Base-by-base conservation (phyloP, 768 basidiomycete genomes). In the Leccinum disarticulatum region DNA sequence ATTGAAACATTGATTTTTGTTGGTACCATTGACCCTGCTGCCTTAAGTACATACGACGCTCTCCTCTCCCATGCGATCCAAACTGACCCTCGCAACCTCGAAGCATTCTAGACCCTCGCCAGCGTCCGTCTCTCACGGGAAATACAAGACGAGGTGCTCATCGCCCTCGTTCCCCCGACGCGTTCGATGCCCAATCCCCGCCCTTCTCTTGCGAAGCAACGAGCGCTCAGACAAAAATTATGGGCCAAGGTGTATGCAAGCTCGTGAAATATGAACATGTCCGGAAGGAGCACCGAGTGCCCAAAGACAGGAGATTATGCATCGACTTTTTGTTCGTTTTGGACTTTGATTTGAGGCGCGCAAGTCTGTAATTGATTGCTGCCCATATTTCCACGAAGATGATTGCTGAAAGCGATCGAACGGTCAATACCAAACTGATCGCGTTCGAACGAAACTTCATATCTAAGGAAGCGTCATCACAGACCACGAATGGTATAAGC, bases 371-470 rank as follows among this genome's bases (percentile, higher is more conserved):
- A 25, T 35, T 14, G 35, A 41, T 41, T 17, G 38, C 8, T 41
- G 17, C 17, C 17, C 38, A 41, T 17, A 7, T 41, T n/a, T 41
- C 38, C 38, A 41, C 38, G 17, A 35, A 14, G 35, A 35, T 4
- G 14, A 33, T n/a, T 41, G 38, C 14, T n/a, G 5, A 46, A 22
- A 9, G 43, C 43, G 9, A 47, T 25, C 22, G 22, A 25, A 13
- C n/a, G 46, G 81, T 81, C n/a, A 93, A 93, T 73, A 73, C 80
- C 74, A 90, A 88, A 69, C 78, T 93, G 15, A 75, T 80, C 17
- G 74, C 77, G 3, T 93, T 93, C 63, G 91, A 94, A 72, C 83
- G 46, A 47, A 14, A 22, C 19, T 11, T 19, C 22, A 11, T 47
- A 41, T 41, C 11, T 2, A 25, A 47, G 19, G 22, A 47, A 47